phyloP scores from a whole-genome alignment of 2,329 filamentous ascomycete species.

The Fusarium tjaetaba region DNA sequence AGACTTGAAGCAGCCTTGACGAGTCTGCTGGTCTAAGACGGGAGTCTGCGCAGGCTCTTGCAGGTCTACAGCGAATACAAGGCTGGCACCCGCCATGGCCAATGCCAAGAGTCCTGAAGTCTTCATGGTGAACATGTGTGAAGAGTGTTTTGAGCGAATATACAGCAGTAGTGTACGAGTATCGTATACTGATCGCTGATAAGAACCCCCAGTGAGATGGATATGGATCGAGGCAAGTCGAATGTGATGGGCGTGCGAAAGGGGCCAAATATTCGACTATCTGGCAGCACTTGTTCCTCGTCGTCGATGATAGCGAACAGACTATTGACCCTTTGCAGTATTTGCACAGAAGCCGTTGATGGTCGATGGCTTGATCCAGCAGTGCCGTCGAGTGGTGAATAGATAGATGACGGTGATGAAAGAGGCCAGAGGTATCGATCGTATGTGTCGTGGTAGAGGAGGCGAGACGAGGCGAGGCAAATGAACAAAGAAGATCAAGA shows the following conservation, averaged over 20 bases:
- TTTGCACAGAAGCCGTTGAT: not conserved
- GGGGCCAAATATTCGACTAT: not conserved
- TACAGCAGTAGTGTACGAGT: not conserved
- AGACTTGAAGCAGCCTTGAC: not conserved
- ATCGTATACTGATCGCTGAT: not conserved
- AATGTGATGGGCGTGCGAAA: not conserved
- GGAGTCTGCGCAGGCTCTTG: not conserved
- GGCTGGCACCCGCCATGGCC: not conserved
- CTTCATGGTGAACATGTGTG: not conserved
- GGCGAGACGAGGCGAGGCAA: not conserved
- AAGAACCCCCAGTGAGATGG: not conserved
- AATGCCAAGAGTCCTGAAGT: not conserved
- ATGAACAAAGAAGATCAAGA: not conserved
- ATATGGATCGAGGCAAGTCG: not conserved
- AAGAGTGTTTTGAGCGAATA: not conserved
- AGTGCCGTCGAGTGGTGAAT: conserved; percentile 18
- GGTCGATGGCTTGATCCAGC: conserved; percentile 13
- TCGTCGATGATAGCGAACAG: not conserved
- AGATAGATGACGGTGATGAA: not conserved
- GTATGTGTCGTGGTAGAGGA: conserved; percentile 12
- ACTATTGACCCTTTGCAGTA: not conserved
- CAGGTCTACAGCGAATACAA: not conserved
- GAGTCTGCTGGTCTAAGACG: not conserved
- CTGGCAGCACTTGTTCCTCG: not conserved
- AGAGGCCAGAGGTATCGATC: not conserved